These are phyloP conservation scores for Circinella minor DNA, from an alignment of 371 early-diverging fungal species.

Conservation along the genomic window DNA sequence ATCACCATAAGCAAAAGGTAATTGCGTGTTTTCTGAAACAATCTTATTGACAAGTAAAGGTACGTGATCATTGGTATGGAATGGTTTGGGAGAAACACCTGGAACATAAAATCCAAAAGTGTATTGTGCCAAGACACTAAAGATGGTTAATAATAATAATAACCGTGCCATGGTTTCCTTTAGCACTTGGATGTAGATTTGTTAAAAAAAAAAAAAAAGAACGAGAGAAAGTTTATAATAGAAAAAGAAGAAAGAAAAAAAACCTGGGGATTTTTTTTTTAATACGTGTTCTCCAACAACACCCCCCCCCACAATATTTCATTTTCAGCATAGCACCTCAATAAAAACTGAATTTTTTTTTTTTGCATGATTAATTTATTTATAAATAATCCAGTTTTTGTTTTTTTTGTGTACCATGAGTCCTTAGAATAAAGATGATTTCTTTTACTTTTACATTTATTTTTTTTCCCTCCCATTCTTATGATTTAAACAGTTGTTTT, in stretches of 20 bases:
- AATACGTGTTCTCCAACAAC: too few species aligned
- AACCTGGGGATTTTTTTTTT: too few species aligned
- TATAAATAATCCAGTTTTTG: too few species aligned
- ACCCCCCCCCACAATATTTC: too few species aligned
- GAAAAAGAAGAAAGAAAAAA: neutral
- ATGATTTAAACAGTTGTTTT: too few species aligned
- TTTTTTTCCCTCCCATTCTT: too few species aligned
- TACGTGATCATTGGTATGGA: constrained; percentile 61
- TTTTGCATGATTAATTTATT: too few species aligned
- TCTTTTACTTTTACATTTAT: too few species aligned
- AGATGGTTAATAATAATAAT: neutral
- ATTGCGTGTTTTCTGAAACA: constrained; percentile 62
- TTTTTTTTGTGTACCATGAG: too few species aligned
- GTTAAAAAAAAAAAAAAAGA: neutral
- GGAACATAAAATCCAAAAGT: constrained; percentile 72
- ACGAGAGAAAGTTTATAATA: neutral
- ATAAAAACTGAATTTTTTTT: too few species aligned
- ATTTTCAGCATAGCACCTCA: too few species aligned
- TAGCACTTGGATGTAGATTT: neutral
- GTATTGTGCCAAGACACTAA: neutral
- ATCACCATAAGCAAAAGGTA: constrained; percentile 77
- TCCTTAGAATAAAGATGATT: too few species aligned
- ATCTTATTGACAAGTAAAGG: constrained; percentile 75
- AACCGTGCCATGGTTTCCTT: neutral
- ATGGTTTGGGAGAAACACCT: constrained; percentile 73